Base-by-base conservation (phyloP, 306 rosid species). In the Parietaria judaica region DNA sequence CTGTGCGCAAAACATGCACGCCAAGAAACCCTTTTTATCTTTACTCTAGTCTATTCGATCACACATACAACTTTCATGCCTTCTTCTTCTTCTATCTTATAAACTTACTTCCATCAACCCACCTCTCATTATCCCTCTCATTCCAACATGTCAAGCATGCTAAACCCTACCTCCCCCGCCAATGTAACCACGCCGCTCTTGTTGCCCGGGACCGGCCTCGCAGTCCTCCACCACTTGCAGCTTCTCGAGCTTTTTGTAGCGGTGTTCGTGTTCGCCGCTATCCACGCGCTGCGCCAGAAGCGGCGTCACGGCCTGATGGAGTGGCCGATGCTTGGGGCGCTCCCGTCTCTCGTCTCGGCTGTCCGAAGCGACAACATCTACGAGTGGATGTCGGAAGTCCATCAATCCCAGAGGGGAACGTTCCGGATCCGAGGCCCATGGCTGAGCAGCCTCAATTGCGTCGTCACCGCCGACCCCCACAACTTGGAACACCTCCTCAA, bases 401-500 rank as follows among this genome's bases (percentile, higher is more conserved):
- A 86, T 3, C 49, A 12, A 41, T 16, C 46, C 3, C 88, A 80
- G 57, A 85, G 82, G 39, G 86, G 89, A 0, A 85, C 96, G 3
- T 92, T 92, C 51, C 15, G 14, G 6, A 88, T 92, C 81, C 72
- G 68, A 58, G 95, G 98, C 15, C 89, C 95, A 5, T 72, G 66
- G 76, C 70, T 92, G 10, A 88, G 79, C 60, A 86, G 76, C 77
- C 90, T 88, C 56, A 74, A 86, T 64, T 64, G 83, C 52, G 66
- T 88, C 10, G 13, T 92, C 70, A 92, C 98, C 1, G 67, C 92
- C 0, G 96, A 92, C 74, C 98, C 96, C 16, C 82, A 85, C 6
- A 92, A 92, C 76, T 34, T 92, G 17, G 96, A 92, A 70, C 82
- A 92, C 68, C 78, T 92, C 60, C 92, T 92, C 81, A 92, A 92